Evolutionary conservation across 768 basidiomycete genomes (phyloP).

Genomic region (Sutorius australiensis): DNA sequence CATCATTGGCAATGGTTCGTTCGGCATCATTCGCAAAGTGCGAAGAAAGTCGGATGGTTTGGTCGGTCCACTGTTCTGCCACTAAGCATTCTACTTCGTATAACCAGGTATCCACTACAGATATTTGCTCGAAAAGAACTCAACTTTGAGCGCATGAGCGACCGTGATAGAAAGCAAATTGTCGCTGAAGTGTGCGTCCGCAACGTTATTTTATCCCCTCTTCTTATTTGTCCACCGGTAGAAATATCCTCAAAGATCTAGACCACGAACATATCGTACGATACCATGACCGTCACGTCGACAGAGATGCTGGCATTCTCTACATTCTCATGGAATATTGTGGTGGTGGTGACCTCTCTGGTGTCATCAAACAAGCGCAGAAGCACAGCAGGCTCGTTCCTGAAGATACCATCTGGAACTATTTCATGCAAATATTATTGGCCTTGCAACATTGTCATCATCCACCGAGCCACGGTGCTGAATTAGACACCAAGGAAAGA

Average conservation of each 20-base stretch:
- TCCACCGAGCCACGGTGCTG: conserved; percentile 44
- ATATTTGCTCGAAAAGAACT: conserved; percentile 91
- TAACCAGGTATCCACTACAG: conserved; percentile 34
- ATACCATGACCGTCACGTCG: conserved; percentile 89
- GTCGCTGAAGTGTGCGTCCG: conserved; percentile 90
- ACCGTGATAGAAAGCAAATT: conserved; percentile 94
- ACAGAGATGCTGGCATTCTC: conserved; percentile 84
- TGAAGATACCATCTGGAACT: conserved; percentile 94
- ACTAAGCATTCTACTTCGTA: neutral
- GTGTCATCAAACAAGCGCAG: conserved; percentile 75
- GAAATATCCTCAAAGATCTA: conserved; percentile 94
- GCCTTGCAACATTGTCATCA: conserved; percentile 94
- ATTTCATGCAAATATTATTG: conserved; percentile 88
- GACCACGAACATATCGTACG: conserved; percentile 96
- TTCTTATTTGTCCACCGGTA: conserved; percentile 29
- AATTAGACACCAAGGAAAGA: conserved; percentile 45
- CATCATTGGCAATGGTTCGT: conserved; percentile 94
- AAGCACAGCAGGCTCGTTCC: conserved; percentile 70
- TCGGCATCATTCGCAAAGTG: conserved; percentile 97
- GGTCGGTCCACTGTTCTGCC: conserved; percentile 44
- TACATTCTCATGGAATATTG: conserved; percentile 99
- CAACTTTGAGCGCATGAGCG: conserved; percentile 95
- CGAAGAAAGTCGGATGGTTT: conserved; percentile 76
- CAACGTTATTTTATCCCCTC: neutral
- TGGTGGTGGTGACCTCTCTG: conserved; percentile 90